Evolutionary conservation across 768 basidiomycete genomes (phyloP).

Genomic region (Rhizopogon rudus): DNA sequence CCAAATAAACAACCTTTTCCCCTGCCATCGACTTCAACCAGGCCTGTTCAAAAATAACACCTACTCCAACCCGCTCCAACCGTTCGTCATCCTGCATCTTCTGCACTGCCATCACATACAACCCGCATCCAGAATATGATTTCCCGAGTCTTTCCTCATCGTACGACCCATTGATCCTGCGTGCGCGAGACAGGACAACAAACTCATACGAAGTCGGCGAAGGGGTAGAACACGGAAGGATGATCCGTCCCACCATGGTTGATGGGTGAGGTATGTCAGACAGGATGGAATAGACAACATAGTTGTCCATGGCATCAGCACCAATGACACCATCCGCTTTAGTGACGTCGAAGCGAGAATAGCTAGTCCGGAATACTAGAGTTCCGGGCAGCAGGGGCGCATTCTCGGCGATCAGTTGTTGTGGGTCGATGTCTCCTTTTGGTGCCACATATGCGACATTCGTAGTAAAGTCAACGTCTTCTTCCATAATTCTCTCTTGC

Average conservation of each 20-base stretch:
- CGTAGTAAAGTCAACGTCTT: not conserved
- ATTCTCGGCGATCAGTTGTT: too few relatives aligned
- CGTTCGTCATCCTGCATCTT: not conserved
- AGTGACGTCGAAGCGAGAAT: constrained; percentile 6
- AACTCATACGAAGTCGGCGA: not conserved
- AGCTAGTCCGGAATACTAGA: too few relatives aligned
- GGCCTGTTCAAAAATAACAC: constrained; percentile 12
- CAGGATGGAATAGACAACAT: not conserved
- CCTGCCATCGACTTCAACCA: constrained; percentile 3
- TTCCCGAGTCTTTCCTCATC: constrained; percentile 9
- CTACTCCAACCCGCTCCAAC: constrained; percentile 14
- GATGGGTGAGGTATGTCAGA: not conserved
- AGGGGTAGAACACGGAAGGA: constrained; percentile 10
- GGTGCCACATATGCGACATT: constrained; percentile 1
- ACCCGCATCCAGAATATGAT: constrained; percentile 13
- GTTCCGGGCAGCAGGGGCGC: too few relatives aligned
- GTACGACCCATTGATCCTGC: constrained; percentile 3
- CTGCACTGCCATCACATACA: not conserved
- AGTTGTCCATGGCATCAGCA: not conserved
- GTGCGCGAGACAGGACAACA: not conserved
- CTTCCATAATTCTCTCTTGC: too few relatives aligned
- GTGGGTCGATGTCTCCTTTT: too few relatives aligned
- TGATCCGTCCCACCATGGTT: constrained; percentile 8
- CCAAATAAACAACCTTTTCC: too few relatives aligned
- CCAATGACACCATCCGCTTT: not conserved